Percentiles rank a stretch among this genome's conserved stretches.
Conservation (phyloP, 2,329 filamentous ascomycete genomes). For the Trichoderma asperellum region DNA sequence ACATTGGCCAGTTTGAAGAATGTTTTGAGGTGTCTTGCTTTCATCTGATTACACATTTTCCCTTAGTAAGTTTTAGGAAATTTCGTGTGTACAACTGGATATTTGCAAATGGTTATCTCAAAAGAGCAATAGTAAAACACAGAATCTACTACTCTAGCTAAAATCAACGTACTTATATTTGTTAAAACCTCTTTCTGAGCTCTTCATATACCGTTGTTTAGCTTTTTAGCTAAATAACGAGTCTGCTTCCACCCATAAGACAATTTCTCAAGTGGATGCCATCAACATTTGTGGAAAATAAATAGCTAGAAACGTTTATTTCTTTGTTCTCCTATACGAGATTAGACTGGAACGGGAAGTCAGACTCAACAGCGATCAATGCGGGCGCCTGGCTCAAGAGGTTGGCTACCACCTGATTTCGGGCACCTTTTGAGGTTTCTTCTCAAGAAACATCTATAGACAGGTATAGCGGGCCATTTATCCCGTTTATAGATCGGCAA, state of each 20-base stretch:
- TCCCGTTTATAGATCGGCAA: too few species aligned
- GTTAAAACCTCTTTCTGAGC: not conserved
- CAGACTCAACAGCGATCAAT: not conserved
- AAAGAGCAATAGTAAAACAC: not conserved
- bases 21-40: slow-evolving; percentile 46
- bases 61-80: not conserved
- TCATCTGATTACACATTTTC: not conserved
- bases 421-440: too few species aligned
- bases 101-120: not conserved
- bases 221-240: not conserved
- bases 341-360: not conserved
- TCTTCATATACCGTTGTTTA: not conserved
- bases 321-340: not conserved
- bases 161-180: not conserved
- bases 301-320: not conserved
- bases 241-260: not conserved
- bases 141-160: not conserved
- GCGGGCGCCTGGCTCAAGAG: not conserved
- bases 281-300: not conserved
- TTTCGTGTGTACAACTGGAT: not conserved
- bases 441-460: too few species aligned
- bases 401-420: not conserved
- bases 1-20: slow-evolving; percentile 47
- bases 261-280: not conserved
- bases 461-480: too few species aligned